Conservation (phyloP, 2,329 filamentous ascomycete species). For the Penicillium sclerotigenum region DNA sequence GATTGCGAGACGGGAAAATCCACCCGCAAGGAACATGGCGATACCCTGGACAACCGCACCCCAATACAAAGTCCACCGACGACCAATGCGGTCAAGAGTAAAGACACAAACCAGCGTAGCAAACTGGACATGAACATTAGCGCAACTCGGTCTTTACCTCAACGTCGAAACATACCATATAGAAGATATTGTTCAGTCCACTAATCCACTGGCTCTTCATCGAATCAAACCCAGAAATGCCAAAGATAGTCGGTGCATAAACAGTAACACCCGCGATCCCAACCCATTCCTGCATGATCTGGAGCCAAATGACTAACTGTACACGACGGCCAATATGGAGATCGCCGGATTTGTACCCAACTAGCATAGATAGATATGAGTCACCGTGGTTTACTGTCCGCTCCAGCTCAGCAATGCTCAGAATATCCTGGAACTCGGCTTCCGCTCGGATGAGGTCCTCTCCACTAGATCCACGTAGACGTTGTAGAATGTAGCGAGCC, state of each 20-base stretch:
- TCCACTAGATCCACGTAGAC: conserved; percentile 59
- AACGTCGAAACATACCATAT: conserved; percentile 45
- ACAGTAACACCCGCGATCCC: conserved; percentile 68
- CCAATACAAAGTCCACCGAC: conserved; percentile 68
- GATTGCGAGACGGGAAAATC: conserved; percentile 56
- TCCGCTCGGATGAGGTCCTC: conserved; percentile 56
- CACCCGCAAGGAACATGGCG: conserved; percentile 65
- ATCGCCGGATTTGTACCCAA: conserved; percentile 62
- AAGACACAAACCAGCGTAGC: conserved; percentile 67
- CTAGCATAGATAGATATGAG: conserved; percentile 64
- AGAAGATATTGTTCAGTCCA: conserved; percentile 56
- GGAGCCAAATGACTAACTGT: conserved; percentile 68
- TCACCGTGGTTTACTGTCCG: conserved; percentile 51
- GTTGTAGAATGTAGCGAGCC: conserved; percentile 61
- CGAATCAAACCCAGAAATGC: conserved; percentile 63
- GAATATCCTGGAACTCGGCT: conserved; percentile 66
- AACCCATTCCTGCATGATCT: conserved; percentile 69
- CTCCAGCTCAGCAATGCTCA: conserved; percentile 61
- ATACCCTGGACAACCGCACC: conserved; percentile 62
- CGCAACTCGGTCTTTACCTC: not conserved
- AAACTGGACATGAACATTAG: conserved; percentile 43
- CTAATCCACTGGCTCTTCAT: conserved; percentile 63
- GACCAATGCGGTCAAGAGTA: conserved; percentile 65
- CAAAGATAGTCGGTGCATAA: conserved; percentile 58
- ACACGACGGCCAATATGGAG: conserved; percentile 66